Evolutionary conservation across 306 rosid genomes (phyloP).

Genomic region (Comarum palustre): DNA sequence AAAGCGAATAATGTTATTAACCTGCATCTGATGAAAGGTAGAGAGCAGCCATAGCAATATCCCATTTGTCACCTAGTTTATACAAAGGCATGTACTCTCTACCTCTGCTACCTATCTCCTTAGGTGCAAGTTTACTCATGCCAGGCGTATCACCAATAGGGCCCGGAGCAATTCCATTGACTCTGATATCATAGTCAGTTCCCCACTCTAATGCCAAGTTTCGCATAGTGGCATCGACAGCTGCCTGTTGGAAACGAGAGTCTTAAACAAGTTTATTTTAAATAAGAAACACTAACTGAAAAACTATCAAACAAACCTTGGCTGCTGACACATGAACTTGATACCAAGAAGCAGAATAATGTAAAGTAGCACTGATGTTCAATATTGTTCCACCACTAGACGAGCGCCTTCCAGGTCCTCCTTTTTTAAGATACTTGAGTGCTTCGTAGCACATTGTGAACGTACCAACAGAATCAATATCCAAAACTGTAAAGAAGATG

Average conservation of each 20-base stretch:
- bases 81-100: conserved; percentile 57
- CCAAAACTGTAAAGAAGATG: conserved; percentile 59
- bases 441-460: conserved; percentile 93
- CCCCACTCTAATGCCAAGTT: conserved; percentile 99
- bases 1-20: conserved; percentile 27
- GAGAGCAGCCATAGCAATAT: conserved; percentile 90
- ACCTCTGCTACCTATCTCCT: conserved; percentile 48
- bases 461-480: conserved; percentile 95
- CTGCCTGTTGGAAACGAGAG: conserved; percentile 58
- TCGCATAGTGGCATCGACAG: conserved; percentile 87
- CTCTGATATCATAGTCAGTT: conserved; percentile 80
- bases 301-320: conserved; percentile 51
- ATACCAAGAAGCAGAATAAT: conserved; percentile 87
- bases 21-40: conserved; percentile 90
- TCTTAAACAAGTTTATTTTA: conserved; percentile 1
- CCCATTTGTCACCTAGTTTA: conserved; percentile 90
- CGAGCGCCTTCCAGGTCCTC: conserved; percentile 64
- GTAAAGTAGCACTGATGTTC: conserved; percentile 85
- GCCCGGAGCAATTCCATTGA: conserved; percentile 94
- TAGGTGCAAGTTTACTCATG: conserved; percentile 76
- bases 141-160: conserved; percentile 88
- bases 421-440: conserved; percentile 88
- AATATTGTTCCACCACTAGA: conserved; percentile 63
- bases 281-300: conserved; percentile 10
- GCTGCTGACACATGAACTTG: conserved; percentile 95